These are phyloP conservation scores for Moniliella sp. DNA, from an alignment of 1,284 basidiomycete genomes.

Conservation along the genomic window DNA sequence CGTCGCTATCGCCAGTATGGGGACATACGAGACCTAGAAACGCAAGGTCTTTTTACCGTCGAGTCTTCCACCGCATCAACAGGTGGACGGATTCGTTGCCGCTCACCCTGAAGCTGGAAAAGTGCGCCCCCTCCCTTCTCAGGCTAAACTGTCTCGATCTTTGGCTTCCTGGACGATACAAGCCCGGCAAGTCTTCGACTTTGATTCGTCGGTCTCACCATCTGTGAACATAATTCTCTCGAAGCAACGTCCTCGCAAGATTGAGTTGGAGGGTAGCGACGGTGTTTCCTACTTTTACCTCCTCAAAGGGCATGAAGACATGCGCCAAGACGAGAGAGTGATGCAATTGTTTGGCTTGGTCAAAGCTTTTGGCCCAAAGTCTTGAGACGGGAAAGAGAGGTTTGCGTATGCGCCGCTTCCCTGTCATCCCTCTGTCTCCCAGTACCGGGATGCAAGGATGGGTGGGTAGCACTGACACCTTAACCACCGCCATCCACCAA, in stretches of 20 bases:
- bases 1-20: conserved; percentile 64
- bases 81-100: conserved; percentile 62
- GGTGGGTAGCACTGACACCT: conserved; percentile 86
- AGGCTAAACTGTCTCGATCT: conserved; percentile 73
- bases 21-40: conserved; percentile 73
- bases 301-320: conserved; percentile 93
- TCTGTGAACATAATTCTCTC: conserved; percentile 59
- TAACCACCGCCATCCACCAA: conserved; percentile 85
- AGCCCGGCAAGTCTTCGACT: conserved; percentile 64
- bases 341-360: conserved; percentile 97
- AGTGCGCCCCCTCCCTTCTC: conserved; percentile 78
- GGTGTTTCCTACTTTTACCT: conserved; percentile 79
- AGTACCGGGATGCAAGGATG: conserved; percentile 86
- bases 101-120: conserved; percentile 89
- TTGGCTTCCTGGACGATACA: conserved; percentile 88
- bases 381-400: conserved; percentile 89
- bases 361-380: conserved; percentile 76
- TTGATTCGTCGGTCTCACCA: conserved; percentile 67
- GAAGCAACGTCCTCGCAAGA: conserved; percentile 79
- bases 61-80: conserved; percentile 81
- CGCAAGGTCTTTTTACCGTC: conserved; percentile 99
- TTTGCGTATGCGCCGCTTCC: conserved; percentile 75
- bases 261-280: conserved; percentile 73
- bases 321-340: conserved; percentile 93
- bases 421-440: conserved; percentile 83